Percentiles rank a stretch among this genome's conserved stretches.
These are phyloP conservation scores for Echites panduratus DNA, from an alignment of 257 asterid genomes.

Conservation along the genomic window DNA sequence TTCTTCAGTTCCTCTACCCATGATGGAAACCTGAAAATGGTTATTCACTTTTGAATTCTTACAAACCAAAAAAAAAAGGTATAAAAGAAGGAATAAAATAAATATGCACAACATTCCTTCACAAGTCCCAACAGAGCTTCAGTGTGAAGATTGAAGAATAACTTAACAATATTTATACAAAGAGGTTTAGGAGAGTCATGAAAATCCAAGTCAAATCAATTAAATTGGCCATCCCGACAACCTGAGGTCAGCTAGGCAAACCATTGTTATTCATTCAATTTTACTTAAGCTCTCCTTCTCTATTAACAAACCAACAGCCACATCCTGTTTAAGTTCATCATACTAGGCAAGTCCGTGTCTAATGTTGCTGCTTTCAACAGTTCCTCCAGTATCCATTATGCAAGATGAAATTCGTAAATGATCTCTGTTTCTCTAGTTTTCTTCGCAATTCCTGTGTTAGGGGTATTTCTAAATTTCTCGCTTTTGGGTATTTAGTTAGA, in stretches of 20 bases:
- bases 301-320: neutral
- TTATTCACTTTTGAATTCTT: neutral
- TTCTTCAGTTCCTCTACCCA: constrained; percentile 72
- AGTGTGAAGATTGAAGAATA: too few species aligned
- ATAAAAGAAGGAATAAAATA: neutral
- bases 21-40: constrained; percentile 64
- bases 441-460: neutral
- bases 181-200: neutral
- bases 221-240: neutral
- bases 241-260: neutral
- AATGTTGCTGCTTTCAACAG: neutral
- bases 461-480: neutral
- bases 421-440: neutral
- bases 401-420: neutral
- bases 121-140: too few species aligned
- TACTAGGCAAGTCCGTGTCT: neutral
- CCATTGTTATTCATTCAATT: neutral
- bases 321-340: neutral
- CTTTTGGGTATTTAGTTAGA: neutral
- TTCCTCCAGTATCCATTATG: too few species aligned
- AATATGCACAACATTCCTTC: neutral
- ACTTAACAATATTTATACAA: too few species aligned
- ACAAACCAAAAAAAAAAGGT: neutral
- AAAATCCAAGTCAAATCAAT: neutral
- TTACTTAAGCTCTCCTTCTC: neutral